phyloP scores from a whole-genome alignment of 768 basidiomycete genomes.

The Lyophyllum atratum region DNA sequence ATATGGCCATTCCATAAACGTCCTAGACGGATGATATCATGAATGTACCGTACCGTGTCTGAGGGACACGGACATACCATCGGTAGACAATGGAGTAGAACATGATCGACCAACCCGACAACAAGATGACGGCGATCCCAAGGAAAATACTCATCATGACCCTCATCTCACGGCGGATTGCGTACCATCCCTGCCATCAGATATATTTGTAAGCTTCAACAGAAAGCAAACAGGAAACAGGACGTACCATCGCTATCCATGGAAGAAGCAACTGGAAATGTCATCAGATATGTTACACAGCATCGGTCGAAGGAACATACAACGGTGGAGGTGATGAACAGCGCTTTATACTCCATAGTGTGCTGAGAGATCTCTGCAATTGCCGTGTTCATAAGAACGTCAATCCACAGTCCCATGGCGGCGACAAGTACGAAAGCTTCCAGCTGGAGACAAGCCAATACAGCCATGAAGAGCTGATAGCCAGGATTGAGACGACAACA shows the following conservation, averaged over 20 bases:
- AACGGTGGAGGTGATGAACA: slow-evolving; percentile 45
- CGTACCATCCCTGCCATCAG: slow-evolving; percentile 50
- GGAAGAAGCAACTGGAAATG: slow-evolving; percentile 37
- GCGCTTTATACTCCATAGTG: slow-evolving; percentile 40
- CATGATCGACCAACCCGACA: slow-evolving; percentile 42
- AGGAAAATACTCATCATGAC: slow-evolving; percentile 45
- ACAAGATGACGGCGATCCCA: slow-evolving; percentile 37
- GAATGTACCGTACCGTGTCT: not conserved
- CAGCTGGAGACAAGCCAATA: slow-evolving; percentile 56
- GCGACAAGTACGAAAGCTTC: slow-evolving; percentile 52
- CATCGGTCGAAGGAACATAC: slow-evolving; percentile 30
- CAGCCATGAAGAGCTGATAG: slow-evolving; percentile 52
- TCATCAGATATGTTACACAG: not conserved
- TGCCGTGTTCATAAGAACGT: slow-evolving; percentile 49
- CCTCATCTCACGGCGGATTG: slow-evolving; percentile 49
- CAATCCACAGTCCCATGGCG: slow-evolving; percentile 57
- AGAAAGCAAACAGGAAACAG: not conserved
- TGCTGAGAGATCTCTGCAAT: slow-evolving; percentile 44
- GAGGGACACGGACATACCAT: slow-evolving; percentile 32
- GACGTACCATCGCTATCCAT: slow-evolving; percentile 51
- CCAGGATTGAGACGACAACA: not conserved
- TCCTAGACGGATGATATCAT: slow-evolving; percentile 32
- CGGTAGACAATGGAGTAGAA: slow-evolving; percentile 47
- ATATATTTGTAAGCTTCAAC: not conserved
- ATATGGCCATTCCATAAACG: slow-evolving; percentile 49